Evolutionary conservation across 805 yeast species (phyloP), one percentile per base, ranked within the genome.

Genomic region (Monosporozyma unispora): DNA sequence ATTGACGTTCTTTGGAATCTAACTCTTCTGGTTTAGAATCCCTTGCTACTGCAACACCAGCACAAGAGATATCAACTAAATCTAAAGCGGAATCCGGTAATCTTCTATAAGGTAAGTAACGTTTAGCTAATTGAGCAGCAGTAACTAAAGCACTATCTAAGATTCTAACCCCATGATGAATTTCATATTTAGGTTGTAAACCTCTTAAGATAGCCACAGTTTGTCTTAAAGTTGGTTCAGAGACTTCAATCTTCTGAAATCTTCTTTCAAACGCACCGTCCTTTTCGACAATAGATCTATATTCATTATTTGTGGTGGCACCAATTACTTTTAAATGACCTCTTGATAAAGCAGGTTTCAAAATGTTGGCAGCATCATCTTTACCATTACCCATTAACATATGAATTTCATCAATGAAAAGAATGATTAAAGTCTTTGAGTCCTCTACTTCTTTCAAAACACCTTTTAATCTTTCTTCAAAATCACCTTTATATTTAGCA

Each of bases 341-440:
- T 71, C 99, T 82, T 2, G 99, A 97, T 55, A 93, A 79, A 77
- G 95, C 95, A 37, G 99, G 99, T 72, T 93, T 93, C 67, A 93
- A 79, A 61, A 93, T 78, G 69, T 93, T 93, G 39, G 99, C 99
- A 41, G 96, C 96, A 68, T 93, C 99, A 54, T 86, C 81, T 71
- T 90, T 93, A 66, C 99, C 99, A 66, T 93, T 96, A 60, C 99
- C 99, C 99, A 93, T 93, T 57, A 93, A 79, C 97, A 93, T 93
- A 71, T 93, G 99, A 66, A 93, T 93, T 71, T 93, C 99, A 71
- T 93, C 99, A 60, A 93, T 87, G 73, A 93, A 93, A 51, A 93
- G 76, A 55, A 93, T 82, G 56, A 93, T 88, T 79, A 89, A 77
- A 45, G 80, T 84, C 60, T 83, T 82, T 1, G 95, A 82, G 58